Conservation (phyloP, 805 yeast genomes). For the Sungouiozyma ichnusensis region DNA sequence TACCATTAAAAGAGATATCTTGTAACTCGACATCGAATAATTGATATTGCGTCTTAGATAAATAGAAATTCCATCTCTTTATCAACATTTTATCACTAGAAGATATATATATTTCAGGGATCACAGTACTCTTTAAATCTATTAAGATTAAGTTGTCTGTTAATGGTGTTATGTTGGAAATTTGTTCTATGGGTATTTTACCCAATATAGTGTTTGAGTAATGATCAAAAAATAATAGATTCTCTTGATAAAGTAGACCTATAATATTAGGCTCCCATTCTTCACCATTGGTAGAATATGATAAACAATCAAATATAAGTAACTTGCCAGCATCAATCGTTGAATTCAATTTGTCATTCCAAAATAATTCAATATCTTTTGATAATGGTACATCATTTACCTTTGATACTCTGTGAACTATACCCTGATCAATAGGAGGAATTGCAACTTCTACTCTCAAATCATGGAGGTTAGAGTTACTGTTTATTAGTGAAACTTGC, state of each 20-base stretch:
- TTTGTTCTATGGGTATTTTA: slow-evolving; percentile 29
- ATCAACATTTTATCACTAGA: slow-evolving; percentile 22
- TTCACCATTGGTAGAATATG: slow-evolving; percentile 34
- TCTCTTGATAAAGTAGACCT: slow-evolving; percentile 10
- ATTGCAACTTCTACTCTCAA: background rate
- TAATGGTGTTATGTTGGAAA: slow-evolving; percentile 24
- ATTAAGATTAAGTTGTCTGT: slow-evolving; percentile 25
- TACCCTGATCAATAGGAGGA: background rate
- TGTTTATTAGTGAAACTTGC: background rate
- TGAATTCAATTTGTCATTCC: background rate
- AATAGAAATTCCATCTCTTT: slow-evolving; percentile 34
- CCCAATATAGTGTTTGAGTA: slow-evolving; percentile 30
- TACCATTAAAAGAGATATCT: slow-evolving; percentile 42
- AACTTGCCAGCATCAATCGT: slow-evolving; percentile 8
- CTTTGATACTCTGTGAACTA: background rate
- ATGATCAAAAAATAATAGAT: slow-evolving; percentile 12
- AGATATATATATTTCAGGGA: slow-evolving; percentile 35
- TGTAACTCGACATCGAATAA: slow-evolving; percentile 14
- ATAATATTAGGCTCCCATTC: slow-evolving; percentile 30
- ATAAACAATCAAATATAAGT: slow-evolving; percentile 33
- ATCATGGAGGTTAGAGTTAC: background rate
- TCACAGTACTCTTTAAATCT: slow-evolving; percentile 31
- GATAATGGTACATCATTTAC: background rate
- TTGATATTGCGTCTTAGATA: slow-evolving; percentile 6
- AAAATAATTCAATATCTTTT: background rate